phyloP scores from a whole-genome alignment of 1,139 yeast genomes.

The Pichia sp. region DNA sequence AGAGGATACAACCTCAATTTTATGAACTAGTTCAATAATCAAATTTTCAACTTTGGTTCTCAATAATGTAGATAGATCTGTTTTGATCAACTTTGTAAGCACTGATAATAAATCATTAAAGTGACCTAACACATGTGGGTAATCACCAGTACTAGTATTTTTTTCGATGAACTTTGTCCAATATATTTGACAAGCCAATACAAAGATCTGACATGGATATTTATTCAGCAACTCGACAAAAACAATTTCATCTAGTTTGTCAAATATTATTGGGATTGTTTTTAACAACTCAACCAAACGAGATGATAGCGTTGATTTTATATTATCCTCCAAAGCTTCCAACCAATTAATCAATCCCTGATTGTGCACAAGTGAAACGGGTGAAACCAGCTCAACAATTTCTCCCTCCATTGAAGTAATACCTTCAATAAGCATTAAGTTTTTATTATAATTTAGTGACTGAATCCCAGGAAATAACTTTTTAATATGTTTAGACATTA shows the following conservation, averaged over 20 bases:
- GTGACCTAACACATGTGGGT: neutral
- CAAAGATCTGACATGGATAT: constrained; percentile 54
- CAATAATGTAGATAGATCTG: constrained; percentile 30
- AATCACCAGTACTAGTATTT: constrained; percentile 16
- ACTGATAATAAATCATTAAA: constrained; percentile 6
- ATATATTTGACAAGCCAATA: constrained; percentile 52
- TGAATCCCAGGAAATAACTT: constrained; percentile 71
- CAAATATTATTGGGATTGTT: neutral
- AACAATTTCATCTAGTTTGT: constrained; percentile 10
- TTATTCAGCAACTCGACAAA: constrained; percentile 32
- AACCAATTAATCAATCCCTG: constrained; percentile 53
- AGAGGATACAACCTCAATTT: constrained; percentile 37
- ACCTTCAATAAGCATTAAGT: constrained; percentile 33
- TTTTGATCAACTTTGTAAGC: neutral
- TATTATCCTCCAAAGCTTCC: constrained; percentile 47
- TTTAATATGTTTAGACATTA: constrained; percentile 55
- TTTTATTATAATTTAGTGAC: constrained; percentile 36
- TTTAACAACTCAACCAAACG: neutral
- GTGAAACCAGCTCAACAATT: constrained; percentile 36
- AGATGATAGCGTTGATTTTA: constrained; percentile 43
- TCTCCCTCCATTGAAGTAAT: constrained; percentile 66
- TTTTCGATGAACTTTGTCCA: constrained; percentile 47
- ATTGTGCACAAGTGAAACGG: constrained; percentile 41
- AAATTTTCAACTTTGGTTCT: constrained; percentile 52
- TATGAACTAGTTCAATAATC: constrained; percentile 64